These are phyloP conservation scores for Phytomonas serpens DNA, from an alignment of 208 protist species.

Conservation along the genomic window DNA sequence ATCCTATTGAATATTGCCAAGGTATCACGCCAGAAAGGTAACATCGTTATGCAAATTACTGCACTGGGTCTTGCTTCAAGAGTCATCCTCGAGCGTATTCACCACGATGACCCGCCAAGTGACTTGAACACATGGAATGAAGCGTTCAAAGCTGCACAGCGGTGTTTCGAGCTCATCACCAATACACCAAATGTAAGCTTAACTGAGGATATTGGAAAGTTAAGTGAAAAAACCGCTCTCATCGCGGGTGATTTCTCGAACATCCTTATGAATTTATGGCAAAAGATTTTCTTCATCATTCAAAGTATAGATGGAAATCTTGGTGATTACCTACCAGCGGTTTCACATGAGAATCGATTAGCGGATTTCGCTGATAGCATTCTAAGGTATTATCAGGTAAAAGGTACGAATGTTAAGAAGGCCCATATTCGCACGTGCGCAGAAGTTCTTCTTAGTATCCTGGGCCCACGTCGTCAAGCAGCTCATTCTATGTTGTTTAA, in stretches of 20 bases:
- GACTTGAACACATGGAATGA: constrained; percentile 6
- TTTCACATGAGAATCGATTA: constrained; percentile 40
- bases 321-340: neutral
- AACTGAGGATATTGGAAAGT: neutral
- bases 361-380: constrained; percentile 45
- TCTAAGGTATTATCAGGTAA: constrained; percentile 48
- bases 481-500: constrained; percentile 63
- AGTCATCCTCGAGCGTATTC: constrained; percentile 18
- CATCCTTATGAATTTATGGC: neutral
- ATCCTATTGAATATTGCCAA: neutral
- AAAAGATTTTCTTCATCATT: neutral
- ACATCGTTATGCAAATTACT: constrained; percentile 21
- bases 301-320: neutral
- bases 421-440: constrained; percentile 32
- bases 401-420: constrained; percentile 5
- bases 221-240: neutral
- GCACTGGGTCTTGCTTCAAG: constrained; percentile 18
- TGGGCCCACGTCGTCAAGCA: constrained; percentile 54
- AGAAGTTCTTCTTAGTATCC: constrained; percentile 48
- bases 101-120: neutral
- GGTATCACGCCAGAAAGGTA: neutral
- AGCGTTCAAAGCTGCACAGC: constrained; percentile 4
- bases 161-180: neutral
- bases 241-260: neutral
- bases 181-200: neutral